These are phyloP conservation scores for Volutella citrinella DNA, from an alignment of 2,329 filamentous ascomycete species.

Conservation along the genomic window DNA sequence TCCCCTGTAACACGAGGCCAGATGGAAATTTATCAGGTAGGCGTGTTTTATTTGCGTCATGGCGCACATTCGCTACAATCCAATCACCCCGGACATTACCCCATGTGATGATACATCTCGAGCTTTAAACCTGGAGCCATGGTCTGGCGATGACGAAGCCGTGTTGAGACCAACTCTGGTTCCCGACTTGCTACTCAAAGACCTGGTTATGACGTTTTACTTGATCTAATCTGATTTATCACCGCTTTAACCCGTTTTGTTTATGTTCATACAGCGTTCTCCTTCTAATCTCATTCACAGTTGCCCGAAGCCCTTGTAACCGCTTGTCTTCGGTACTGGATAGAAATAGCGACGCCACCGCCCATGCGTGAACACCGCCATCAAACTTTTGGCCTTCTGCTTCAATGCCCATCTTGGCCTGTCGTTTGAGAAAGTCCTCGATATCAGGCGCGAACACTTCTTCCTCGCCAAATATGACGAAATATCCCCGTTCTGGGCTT, in stretches of 20 bases:
- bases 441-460: slow-evolving; percentile 76
- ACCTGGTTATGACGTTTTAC: slow-evolving; percentile 42
- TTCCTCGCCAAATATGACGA: slow-evolving; percentile 70
- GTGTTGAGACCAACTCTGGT: slow-evolving; percentile 46
- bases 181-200: slow-evolving; percentile 27
- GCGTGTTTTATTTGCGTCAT: too few relatives aligned
- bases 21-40: too few relatives aligned
- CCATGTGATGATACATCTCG: slow-evolving; percentile 40
- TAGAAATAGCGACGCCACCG: slow-evolving; percentile 64
- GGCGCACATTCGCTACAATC: too few relatives aligned
- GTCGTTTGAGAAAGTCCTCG: slow-evolving; percentile 52
- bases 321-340: slow-evolving; percentile 47
- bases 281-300: slow-evolving; percentile 36
- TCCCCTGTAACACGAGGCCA: background rate
- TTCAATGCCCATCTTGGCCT: slow-evolving; percentile 51
- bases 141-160: slow-evolving; percentile 45
- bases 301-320: slow-evolving; percentile 47
- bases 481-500: slow-evolving; percentile 64
- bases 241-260: slow-evolving; percentile 14
- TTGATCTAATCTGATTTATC: slow-evolving; percentile 65
- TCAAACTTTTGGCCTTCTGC: slow-evolving; percentile 59
- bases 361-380: slow-evolving; percentile 78
- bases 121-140: slow-evolving; percentile 35
- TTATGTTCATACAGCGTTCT: slow-evolving; percentile 19
- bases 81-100: too few relatives aligned